These are phyloP conservation scores for Diatrype stigma DNA, from an alignment of 2,329 filamentous ascomycete species.

Conservation along the genomic window DNA sequence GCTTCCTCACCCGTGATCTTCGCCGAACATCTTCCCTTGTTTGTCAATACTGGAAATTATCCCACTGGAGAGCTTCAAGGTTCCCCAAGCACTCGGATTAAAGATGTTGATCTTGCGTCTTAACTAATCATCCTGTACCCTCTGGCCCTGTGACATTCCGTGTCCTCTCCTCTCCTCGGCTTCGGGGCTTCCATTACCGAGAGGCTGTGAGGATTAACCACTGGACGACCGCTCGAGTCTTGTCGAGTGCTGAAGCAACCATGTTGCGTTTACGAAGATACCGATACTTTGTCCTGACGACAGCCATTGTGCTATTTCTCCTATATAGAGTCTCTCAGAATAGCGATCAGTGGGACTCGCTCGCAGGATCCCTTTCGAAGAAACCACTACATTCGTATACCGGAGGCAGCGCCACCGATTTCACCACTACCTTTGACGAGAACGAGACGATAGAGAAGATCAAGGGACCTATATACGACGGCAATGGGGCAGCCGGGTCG, in stretches of 20 bases:
- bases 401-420: slow-evolving; percentile 1
- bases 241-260: not conserved
- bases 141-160: too few relatives aligned
- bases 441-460: not conserved
- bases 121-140: not conserved
- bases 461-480: not conserved
- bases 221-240: not conserved
- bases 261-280: slow-evolving; percentile 27
- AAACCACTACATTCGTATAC: slow-evolving; percentile 8
- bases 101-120: not conserved
- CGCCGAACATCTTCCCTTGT: too few relatives aligned
- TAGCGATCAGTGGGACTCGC: slow-evolving; percentile 23
- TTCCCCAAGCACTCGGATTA: not conserved
- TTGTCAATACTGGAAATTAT: too few relatives aligned
- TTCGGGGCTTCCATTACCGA: not conserved
- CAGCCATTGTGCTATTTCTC: slow-evolving; percentile 22
- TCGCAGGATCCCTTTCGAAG: slow-evolving; percentile 15
- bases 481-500: not conserved
- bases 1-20: too few relatives aligned
- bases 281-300: slow-evolving; percentile 25
- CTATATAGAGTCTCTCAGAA: slow-evolving; percentile 20
- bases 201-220: not conserved
- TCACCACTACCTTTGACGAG: slow-evolving; percentile 8
- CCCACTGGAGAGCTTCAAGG: too few relatives aligned
- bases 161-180: not conserved